A percentile compares a stretch with the other conserved stretches of the same genome.
Evolutionary conservation across 2,329 filamentous ascomycete species (phyloP).

Genomic region (Pseudogymnoascus verrucosus): DNA sequence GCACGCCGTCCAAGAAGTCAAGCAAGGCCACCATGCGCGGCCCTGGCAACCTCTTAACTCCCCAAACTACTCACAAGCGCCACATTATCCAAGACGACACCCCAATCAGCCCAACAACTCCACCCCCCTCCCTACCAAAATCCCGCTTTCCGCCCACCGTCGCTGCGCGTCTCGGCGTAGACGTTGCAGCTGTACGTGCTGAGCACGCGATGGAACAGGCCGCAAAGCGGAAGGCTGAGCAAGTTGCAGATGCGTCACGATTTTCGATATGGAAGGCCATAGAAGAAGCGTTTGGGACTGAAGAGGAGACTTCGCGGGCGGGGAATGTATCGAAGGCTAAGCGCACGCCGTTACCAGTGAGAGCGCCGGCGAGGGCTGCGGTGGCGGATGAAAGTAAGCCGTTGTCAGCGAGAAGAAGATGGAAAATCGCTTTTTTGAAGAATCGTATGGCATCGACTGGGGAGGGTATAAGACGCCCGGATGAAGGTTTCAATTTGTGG

Average conservation of each 20-base stretch:
- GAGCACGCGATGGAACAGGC: neutral
- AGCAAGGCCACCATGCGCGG: neutral
- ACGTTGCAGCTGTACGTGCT: neutral
- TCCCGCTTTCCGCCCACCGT: neutral
- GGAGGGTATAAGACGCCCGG: neutral
- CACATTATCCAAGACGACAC: neutral
- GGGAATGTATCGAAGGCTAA: neutral
- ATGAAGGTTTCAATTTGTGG: neutral
- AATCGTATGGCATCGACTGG: neutral
- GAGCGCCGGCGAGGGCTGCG: neutral
- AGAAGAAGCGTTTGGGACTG: neutral
- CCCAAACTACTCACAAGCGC: neutral
- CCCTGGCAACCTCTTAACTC: neutral
- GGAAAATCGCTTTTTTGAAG: neutral
- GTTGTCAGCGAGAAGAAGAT: neutral
- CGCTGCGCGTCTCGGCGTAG: neutral
- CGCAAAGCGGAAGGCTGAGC: neutral
- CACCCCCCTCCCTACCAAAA: neutral
- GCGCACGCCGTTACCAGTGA: neutral
- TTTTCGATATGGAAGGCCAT: neutral
- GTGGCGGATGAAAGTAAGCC: neutral
- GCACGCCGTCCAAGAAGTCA: neutral
- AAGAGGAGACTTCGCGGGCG: neutral
- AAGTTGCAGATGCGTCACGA: neutral
- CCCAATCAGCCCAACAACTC: neutral